Percentiles rank a stretch among this genome's conserved stretches.
Conservation (phyloP, 164 flowering plant species). For the Brasenia schreberi region DNA sequence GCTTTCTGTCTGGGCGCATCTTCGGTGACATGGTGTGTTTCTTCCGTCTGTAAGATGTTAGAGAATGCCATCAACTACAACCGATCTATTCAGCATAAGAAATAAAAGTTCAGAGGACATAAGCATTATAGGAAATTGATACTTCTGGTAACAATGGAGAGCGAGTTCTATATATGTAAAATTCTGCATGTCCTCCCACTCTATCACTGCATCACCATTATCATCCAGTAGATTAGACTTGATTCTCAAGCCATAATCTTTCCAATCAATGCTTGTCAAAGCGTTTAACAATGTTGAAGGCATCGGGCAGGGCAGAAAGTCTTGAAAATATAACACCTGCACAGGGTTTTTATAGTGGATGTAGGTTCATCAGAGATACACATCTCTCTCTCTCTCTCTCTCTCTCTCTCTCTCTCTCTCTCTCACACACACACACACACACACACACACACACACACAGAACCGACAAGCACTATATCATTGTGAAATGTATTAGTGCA, state of each 20-base stretch:
- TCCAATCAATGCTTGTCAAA: constrained; percentile 61
- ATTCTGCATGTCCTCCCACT: constrained; percentile 67
- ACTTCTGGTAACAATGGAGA: constrained; percentile 59
- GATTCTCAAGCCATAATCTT: constrained; percentile 53
- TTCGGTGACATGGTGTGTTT: constrained; percentile 10
- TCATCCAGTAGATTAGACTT: constrained; percentile 17
- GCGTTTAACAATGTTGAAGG: constrained; percentile 39
- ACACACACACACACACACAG: too few species aligned
- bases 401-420: too few species aligned
- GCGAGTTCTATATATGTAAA: constrained; percentile 40
- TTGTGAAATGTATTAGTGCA: too few species aligned
- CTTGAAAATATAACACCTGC: constrained; percentile 67
- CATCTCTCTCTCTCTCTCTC: too few species aligned
- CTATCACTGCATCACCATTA: constrained; percentile 31
- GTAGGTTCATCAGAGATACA: too few species aligned
- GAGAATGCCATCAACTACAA: constrained; percentile 18
- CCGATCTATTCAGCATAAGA: background rate
- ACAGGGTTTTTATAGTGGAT: background rate
- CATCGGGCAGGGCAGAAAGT: constrained; percentile 44
- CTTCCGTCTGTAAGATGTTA: constrained; percentile 29
- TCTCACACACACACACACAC: too few species aligned
- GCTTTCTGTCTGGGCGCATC: constrained; percentile 28
- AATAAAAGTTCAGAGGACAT: background rate
- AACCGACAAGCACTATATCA: too few species aligned
- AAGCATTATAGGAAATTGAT: constrained; percentile 46